These are phyloP conservation scores for Polytolypa hystricis DNA, from an alignment of 2,329 filamentous ascomycete species.

Conservation along the genomic window DNA sequence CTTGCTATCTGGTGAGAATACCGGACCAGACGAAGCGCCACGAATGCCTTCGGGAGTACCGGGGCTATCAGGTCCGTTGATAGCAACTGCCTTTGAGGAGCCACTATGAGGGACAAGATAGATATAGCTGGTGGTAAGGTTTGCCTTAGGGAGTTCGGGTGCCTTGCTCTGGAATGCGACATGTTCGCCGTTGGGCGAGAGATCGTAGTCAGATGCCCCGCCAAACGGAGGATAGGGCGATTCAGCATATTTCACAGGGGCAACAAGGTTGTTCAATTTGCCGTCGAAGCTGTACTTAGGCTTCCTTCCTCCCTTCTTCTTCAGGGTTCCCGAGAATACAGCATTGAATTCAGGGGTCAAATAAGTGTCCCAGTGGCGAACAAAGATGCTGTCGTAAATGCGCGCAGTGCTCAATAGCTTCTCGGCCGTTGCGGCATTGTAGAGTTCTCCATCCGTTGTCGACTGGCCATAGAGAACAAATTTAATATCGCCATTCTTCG, in stretches of 20 bases:
- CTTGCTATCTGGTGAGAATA: conserved; percentile 63
- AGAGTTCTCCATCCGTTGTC: conserved; percentile 56
- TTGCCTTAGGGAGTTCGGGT: conserved; percentile 31
- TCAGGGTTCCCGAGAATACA: conserved; percentile 60
- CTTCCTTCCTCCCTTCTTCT: conserved; percentile 24
- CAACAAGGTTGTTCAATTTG: conserved; percentile 42
- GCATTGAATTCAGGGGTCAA: conserved; percentile 56
- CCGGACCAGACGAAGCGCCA: conserved; percentile 52
- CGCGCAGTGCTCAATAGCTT: conserved; percentile 54
- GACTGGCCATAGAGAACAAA: conserved; percentile 49
- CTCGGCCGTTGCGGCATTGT: conserved; percentile 51
- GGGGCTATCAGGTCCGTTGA: conserved; percentile 29
- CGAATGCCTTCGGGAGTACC: conserved; percentile 40
- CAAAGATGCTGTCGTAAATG: conserved; percentile 64
- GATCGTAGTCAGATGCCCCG: conserved; percentile 68
- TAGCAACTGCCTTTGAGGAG: conserved; percentile 42
- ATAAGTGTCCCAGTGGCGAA: conserved; percentile 76
- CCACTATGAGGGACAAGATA: conserved; percentile 58
- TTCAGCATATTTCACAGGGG: conserved; percentile 33
- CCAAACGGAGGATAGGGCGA: conserved; percentile 54
- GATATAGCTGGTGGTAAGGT: conserved; percentile 71
- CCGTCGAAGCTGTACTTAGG: conserved; percentile 36
- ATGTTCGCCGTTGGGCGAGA: conserved; percentile 30
- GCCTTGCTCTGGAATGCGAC: conserved; percentile 35
- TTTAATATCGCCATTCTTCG: conserved; percentile 36